Evolutionary conservation across 805 yeast species (phyloP), one percentile per base, ranked within the genome.

Genomic region (Diddensiella transvaalensis): DNA sequence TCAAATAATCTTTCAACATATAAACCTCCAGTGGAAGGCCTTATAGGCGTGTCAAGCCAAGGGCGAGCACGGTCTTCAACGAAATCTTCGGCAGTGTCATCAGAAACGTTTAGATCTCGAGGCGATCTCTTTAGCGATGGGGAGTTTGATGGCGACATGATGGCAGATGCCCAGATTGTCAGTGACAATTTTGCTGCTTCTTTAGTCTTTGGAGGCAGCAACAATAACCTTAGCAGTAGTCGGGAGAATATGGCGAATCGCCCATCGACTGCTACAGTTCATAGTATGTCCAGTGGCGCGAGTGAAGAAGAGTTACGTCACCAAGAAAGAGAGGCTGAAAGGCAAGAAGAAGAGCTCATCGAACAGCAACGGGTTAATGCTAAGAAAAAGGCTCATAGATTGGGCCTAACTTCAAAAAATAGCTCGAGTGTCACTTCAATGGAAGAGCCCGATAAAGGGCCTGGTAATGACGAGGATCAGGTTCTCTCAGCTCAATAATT

Each of bases 151-250:
- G 40, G 33, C 4, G 47, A 33, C 10, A 24, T 24, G 13, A 43
- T 44, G 46, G 44, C 29, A 18, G 61, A 58, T 38, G 61, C 61
- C 2, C 61, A 58, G 36, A 42, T 57, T 36, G 55, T 58, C 22
- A 47, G 53, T 33, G 60, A 58, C 33, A 52, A 53, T 35, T 54
- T 55, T 44, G 57, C 58, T 23, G 44, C 51, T n/a, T 21, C 52
- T 17, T 19, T 54, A 24, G 43, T 24, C 10, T 33, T 47, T 23
- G 48, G 42, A 2, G 24, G 24, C 11, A 19, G 22, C 13, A 11
- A 36, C 10, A 36, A 23, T 26, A 26, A 30, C 22, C 8, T 8
- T 26, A 26, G 32, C 32, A 13, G 13, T 26, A 13, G 32, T 13
- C 32, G 32, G 11, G 32, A 8, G 8, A 26, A 26, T 26, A 26